Evolutionary conservation across 2,329 filamentous ascomycete species (phyloP).

Genomic region (Hypoxylon sp.): DNA sequence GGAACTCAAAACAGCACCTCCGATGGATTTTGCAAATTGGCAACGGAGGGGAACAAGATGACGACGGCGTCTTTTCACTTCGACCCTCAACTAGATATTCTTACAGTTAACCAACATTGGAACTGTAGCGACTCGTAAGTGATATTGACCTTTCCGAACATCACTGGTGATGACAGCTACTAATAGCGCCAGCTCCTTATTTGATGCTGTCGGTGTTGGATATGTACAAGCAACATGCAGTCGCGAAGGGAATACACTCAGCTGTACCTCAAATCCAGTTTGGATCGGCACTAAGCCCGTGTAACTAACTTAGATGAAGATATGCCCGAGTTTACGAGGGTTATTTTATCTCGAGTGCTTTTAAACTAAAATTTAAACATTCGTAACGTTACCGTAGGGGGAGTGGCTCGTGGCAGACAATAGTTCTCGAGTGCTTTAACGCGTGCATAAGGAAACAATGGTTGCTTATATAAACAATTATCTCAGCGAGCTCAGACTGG

Average conservation of each 20-base stretch:
- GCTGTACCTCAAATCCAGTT: constrained; percentile 50
- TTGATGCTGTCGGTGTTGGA: constrained; percentile 48
- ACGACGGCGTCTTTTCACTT: constrained; percentile 49
- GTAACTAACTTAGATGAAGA: constrained; percentile 14
- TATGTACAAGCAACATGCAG: constrained; percentile 53
- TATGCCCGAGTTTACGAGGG: too few relatives aligned
- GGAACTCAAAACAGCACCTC: constrained; percentile 43
- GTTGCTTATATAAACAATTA: too few relatives aligned
- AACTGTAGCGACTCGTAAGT: constrained; percentile 51
- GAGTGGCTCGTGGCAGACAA: too few relatives aligned
- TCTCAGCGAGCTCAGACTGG: too few relatives aligned
- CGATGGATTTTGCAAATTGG: constrained; percentile 47
- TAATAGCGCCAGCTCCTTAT: constrained; percentile 41
- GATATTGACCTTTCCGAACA: not conserved
- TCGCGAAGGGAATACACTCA: constrained; percentile 49
- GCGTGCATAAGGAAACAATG: too few relatives aligned
- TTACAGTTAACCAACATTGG: constrained; percentile 51
- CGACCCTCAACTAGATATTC: constrained; percentile 49
- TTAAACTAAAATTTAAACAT: too few relatives aligned
- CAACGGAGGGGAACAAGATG: constrained; percentile 23
- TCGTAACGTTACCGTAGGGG: too few relatives aligned
- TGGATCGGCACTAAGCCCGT: constrained; percentile 52
- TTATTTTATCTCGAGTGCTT: too few relatives aligned
- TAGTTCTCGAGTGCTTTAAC: too few relatives aligned
- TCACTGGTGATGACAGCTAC: not conserved